These are phyloP conservation scores for Phaffia australis DNA, from an alignment of 768 basidiomycete species.

Conservation along the genomic window DNA sequence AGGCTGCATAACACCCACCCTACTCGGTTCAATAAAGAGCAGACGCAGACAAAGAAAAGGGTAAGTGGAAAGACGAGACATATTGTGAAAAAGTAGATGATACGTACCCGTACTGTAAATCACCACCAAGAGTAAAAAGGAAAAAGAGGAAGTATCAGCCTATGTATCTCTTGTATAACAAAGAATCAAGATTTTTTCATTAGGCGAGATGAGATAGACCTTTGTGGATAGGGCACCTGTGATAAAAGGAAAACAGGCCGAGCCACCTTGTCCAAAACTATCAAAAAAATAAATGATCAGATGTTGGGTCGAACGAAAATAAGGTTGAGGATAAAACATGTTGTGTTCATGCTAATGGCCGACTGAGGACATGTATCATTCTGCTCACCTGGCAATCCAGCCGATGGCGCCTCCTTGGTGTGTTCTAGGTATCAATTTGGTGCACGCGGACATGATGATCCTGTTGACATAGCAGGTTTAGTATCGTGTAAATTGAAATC, in stretches of 20 bases:
- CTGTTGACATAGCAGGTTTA: too few relatives aligned
- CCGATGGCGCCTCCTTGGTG: too few relatives aligned
- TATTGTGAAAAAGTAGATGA: too few relatives aligned
- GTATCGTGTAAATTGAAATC: too few relatives aligned
- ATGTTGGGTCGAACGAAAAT: neutral
- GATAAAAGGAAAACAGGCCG: conserved; percentile 38
- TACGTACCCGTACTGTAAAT: conserved; percentile 9
- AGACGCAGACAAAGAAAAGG: neutral
- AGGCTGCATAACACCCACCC: conserved; percentile 13
- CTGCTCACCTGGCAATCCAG: too few relatives aligned
- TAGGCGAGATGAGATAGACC: conserved; percentile 2
- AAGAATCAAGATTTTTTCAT: neutral
- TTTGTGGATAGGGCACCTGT: conserved; percentile 25
- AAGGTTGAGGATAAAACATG: too few relatives aligned
- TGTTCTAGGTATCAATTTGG: too few relatives aligned
- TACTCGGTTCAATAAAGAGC: neutral
- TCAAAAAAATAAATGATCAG: neutral
- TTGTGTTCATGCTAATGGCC: too few relatives aligned
- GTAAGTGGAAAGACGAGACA: neutral
- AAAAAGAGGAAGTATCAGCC: too few relatives aligned
- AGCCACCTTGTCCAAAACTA: conserved; percentile 38
- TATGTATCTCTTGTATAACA: neutral
- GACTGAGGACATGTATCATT: too few relatives aligned
- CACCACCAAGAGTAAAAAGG: neutral
- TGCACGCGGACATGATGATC: too few relatives aligned